Base-by-base conservation (phyloP, 768 basidiomycete genomes). In the Cytidiella melzeri region DNA sequence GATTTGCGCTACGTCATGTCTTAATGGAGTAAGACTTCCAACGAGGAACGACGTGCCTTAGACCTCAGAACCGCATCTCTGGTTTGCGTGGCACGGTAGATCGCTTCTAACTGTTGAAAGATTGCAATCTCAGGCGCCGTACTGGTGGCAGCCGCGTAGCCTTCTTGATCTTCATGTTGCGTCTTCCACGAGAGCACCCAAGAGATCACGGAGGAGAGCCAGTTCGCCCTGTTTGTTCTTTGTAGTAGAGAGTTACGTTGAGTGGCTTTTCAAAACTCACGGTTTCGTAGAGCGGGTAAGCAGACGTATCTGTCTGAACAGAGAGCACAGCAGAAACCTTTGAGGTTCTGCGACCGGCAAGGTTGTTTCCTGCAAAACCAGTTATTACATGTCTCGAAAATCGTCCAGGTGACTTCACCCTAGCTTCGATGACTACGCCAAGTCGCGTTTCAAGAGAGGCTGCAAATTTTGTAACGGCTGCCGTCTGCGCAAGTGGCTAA, bases 291-390 rank as follows among this genome's bases (percentile, higher is more conserved):
- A 85, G 43, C 77, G 72, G 1, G 79, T 81, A 5, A 83, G 57
- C 4, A 85, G 64, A 45, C 87, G 69, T 28, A 86, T 75, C 58
- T 87, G 81, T 1, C 77, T 70, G 44, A 89, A 77, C 5, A 91
- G 63, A 18, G 77, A 69, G 48, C 74, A 76, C 45, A 85, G 73
- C 20, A 89, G 66, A 43, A 80, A 66, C 26, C 84, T 68, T 41
- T 83, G 81, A 1, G 80, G 78, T 3, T 73, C 67, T 1, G 85
- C 76, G 4, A 84, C 60, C 15, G 72, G 57, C 10, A 60, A 56
- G 0, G 64, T 69, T 57, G 70, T 71, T 62, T 89, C 87, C 85
- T 88, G 53, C 7, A 25, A 50, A n/a, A 26, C 42, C 3, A n/a
- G n/a, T n/a, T 15, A 39, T 25, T 27, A 45, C 6, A 30, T 5